phyloP scores from a whole-genome alignment of 2,329 filamentous ascomycete species.

The Xylariales sp. region DNA sequence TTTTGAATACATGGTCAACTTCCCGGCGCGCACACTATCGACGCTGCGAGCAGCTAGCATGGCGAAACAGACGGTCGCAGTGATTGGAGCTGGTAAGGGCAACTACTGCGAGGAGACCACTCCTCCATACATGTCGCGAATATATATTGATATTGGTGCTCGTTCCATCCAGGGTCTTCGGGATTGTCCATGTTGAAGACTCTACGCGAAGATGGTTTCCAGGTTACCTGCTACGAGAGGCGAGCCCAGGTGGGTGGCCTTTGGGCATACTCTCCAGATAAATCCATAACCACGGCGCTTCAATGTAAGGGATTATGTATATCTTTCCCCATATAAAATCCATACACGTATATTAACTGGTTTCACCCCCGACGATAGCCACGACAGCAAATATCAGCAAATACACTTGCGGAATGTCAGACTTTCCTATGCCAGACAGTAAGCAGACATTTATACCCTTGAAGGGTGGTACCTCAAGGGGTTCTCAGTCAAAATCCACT shows the following conservation, averaged over 20 bases:
- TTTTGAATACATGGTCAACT: too few species aligned
- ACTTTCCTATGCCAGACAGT: constrained; percentile 37
- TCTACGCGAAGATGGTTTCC: constrained; percentile 37
- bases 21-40: too few species aligned
- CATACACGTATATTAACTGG: too few species aligned
- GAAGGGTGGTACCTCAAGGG: too few species aligned
- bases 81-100: constrained; percentile 17
- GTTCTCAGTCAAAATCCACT: too few species aligned
- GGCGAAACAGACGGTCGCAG: constrained; percentile 17
- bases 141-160: too few species aligned
- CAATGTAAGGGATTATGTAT: constrained; percentile 20
- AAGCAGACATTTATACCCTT: too few species aligned
- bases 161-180: constrained; percentile 14
- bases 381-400: constrained; percentile 31
- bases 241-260: constrained; percentile 34
- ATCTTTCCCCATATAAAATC: too few species aligned
- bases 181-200: constrained; percentile 32
- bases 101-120: background rate
- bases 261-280: constrained; percentile 35
- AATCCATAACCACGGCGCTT: constrained; percentile 27
- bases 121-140: too few species aligned
- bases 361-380: too few species aligned
- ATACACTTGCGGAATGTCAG: constrained; percentile 33
- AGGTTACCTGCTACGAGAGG: constrained; percentile 33
- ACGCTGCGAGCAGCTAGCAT: too few species aligned